Conservation (phyloP, 148 eudicot genomes). For the Nepenthes gracilis region DNA sequence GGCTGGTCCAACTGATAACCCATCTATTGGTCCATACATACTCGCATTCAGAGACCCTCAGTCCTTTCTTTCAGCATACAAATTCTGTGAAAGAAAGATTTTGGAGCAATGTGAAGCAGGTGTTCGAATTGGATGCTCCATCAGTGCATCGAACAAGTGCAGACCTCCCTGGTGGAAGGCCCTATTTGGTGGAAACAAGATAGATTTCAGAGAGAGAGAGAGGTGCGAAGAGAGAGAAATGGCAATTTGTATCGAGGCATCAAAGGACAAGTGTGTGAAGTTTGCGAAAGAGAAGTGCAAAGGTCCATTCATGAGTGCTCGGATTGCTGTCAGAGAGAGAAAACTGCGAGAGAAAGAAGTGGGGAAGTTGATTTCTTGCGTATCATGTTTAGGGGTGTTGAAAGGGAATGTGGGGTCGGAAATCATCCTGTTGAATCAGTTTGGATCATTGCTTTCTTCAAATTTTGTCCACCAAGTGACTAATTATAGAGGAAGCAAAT, state of each 20-base stretch:
- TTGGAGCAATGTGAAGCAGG: slow-evolving; percentile 47
- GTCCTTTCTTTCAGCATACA: slow-evolving; percentile 36
- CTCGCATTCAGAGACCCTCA: slow-evolving; percentile 41
- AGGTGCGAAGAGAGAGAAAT: slow-evolving; percentile 65
- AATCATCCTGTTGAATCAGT: slow-evolving; percentile 7
- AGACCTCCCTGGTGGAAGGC: slow-evolving; percentile 58
- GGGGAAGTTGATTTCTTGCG: slow-evolving; percentile 32
- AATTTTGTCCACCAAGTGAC: slow-evolving; percentile 11
- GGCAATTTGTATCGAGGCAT: slow-evolving; percentile 30
- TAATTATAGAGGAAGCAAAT: slow-evolving; percentile 24
- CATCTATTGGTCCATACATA: slow-evolving; percentile 27
- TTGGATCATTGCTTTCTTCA: slow-evolving; percentile 9
- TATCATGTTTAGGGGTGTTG: slow-evolving; percentile 10
- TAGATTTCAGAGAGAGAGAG: slow-evolving; percentile 31
- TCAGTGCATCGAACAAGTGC: slow-evolving; percentile 54
- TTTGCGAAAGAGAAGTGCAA: slow-evolving; percentile 43
- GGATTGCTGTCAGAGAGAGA: slow-evolving; percentile 25
- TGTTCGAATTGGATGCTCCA: slow-evolving; percentile 59
- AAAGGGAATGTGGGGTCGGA: slow-evolving; percentile 13
- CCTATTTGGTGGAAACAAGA: slow-evolving; percentile 3
- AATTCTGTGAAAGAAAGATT: slow-evolving; percentile 29
- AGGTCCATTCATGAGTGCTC: slow-evolving; percentile 36
- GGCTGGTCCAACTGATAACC: slow-evolving; percentile 34
- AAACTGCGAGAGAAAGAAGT: slow-evolving; percentile 23
- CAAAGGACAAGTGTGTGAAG: slow-evolving; percentile 28